Conservation (phyloP, 2,329 filamentous ascomycete species). For the Aureobasidium lini region DNA sequence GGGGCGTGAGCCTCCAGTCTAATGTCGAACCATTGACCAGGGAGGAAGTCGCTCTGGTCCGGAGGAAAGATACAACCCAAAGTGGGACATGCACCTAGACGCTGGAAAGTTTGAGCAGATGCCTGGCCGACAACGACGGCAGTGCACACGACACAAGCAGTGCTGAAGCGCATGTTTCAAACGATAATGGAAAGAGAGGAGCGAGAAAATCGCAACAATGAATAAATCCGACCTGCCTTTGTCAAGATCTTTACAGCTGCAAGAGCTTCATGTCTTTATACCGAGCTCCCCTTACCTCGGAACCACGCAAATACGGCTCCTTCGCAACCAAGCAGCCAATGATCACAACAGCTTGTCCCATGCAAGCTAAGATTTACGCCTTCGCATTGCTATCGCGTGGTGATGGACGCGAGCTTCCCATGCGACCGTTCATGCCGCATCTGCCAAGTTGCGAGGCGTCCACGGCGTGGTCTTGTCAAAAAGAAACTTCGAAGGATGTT, state of each 20-base stretch:
- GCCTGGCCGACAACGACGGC: neutral
- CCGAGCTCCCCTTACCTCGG: neutral
- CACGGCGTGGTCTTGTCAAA: neutral
- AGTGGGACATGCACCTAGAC: slow-evolving; percentile 48
- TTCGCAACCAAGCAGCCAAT: neutral
- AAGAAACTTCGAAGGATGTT: neutral
- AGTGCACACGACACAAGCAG: slow-evolving; percentile 11
- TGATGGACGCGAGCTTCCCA: neutral
- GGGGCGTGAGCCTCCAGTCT: slow-evolving; percentile 76
- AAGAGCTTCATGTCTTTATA: neutral
- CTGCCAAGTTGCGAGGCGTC: slow-evolving; percentile 10
- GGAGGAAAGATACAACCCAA: slow-evolving; percentile 51
- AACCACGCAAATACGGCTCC: neutral
- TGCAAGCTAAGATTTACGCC: neutral
- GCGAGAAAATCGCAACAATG: neutral
- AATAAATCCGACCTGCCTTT: neutral
- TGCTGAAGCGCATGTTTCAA: slow-evolving; percentile 2
- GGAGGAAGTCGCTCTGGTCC: slow-evolving; percentile 68
- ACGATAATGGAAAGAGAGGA: neutral
- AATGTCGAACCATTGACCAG: slow-evolving; percentile 78
- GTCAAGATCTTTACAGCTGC: neutral
- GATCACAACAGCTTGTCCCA: neutral
- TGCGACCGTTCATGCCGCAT: neutral
- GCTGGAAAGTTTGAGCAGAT: slow-evolving; percentile 47
- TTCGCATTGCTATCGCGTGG: neutral